Conservation (phyloP, 2,329 filamentous ascomycete genomes). For the Sporothrix brasiliensis region DNA sequence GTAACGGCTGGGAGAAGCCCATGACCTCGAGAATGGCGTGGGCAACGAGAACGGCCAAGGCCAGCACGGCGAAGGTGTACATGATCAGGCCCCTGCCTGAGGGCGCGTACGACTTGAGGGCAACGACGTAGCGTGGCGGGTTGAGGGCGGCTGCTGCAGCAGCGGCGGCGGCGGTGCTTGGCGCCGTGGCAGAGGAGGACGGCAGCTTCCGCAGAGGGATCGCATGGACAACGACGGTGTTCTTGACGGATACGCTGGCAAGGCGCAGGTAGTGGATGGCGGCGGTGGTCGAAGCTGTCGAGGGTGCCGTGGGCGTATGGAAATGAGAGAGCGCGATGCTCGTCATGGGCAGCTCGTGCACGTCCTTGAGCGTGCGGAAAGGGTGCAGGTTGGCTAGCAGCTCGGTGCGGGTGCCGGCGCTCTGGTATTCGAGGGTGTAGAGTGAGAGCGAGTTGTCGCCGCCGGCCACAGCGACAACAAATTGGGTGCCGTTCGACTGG, state of each 20-base stretch:
- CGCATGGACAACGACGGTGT: constrained; percentile 77
- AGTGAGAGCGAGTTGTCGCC: constrained; percentile 73
- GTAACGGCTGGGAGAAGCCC: constrained; percentile 58
- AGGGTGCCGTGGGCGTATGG: constrained; percentile 46
- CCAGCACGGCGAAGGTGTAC: constrained; percentile 58
- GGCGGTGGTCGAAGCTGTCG: constrained; percentile 36
- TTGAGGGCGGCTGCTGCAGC: constrained; percentile 33
- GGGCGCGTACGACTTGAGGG: constrained; percentile 57
- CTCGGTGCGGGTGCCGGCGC: constrained; percentile 52
- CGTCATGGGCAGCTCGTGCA: constrained; percentile 62
- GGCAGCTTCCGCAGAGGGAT: constrained; percentile 63
- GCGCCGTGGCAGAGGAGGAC: constrained; percentile 44
- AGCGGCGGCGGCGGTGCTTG: constrained; percentile 43
- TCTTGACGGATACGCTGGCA: constrained; percentile 78
- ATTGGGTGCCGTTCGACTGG: constrained; percentile 69
- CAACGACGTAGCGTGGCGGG: constrained; percentile 70
- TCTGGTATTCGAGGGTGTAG: constrained; percentile 72
- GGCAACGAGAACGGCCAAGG: constrained; percentile 64
- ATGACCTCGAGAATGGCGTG: constrained; percentile 67
- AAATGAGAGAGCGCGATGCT: constrained; percentile 62
- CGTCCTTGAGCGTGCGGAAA: constrained; percentile 55
- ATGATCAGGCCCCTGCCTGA: constrained; percentile 57
- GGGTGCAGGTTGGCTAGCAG: constrained; percentile 57
- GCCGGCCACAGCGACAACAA: constrained; percentile 77
- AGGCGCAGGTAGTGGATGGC: constrained; percentile 69